Base-by-base conservation (phyloP, 1,284 basidiomycete genomes). In the Bjerkandera adusta region DNA sequence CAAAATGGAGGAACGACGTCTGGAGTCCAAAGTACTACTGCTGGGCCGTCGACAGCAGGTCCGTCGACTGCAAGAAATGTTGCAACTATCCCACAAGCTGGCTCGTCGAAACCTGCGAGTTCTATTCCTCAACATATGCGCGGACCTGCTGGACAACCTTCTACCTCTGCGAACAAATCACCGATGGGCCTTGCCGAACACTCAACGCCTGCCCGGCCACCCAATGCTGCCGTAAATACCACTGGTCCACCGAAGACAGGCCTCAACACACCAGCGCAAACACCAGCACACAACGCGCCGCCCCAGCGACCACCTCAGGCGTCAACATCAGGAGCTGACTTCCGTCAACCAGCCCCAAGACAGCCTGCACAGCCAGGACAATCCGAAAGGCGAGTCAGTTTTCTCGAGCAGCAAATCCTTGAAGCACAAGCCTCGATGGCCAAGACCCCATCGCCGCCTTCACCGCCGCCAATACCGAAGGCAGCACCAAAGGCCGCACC, bases 91-190 rank as follows among this genome's bases (percentile, higher is more conserved):
- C 24, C n/a, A n/a, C n/a, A n/a, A n/a, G n/a, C n/a, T n/a, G n/a
- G n/a, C n/a, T n/a, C n/a, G n/a, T n/a, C n/a, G n/a, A 33, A 44
- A 15, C 34, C 25, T 8, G 11, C 12, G 15, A 32, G 45, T 18
- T 54, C 56, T 15, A 38, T 63, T 1, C 62, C 64, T 24, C 44
- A 52, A 10, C 60, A 61, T 49, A 45, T 53, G 38, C 59, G 58
- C 24, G 35, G 51, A 4, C 47, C 27, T 13, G n/a, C n/a, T n/a
- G n/a, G n/a, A n/a, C n/a, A n/a, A n/a, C n/a, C n/a, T n/a, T n/a
- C n/a, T n/a, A n/a, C 26, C 13, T 12, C 62, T 40, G 44, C 37
- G 16, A 62, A 62, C 3, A 59, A 54, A 16, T 39, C 42, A 1
- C 44, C 49, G 7, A 32, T 46, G 18, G 42, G 34, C 3, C n/a